A percentile compares a stretch with the other conserved stretches of the same genome.
Evolutionary conservation across 106 monocot species (phyloP).

Genomic region (Posidonia australis): DNA sequence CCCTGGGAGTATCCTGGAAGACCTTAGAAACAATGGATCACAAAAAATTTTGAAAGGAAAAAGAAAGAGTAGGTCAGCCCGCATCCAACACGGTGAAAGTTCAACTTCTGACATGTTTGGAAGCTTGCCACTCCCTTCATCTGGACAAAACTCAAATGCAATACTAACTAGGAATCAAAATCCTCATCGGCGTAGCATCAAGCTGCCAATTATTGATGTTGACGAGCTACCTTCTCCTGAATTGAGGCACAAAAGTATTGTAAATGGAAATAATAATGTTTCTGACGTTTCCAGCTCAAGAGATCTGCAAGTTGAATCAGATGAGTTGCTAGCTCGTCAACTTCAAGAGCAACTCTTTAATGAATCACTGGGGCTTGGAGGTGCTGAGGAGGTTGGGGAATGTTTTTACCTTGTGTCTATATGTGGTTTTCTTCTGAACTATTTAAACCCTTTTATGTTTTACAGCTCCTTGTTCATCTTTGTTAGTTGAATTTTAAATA

Average conservation of each 20-base stretch:
- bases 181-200: background rate
- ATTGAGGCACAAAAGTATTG: constrained; percentile 2
- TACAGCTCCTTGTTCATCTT: background rate
- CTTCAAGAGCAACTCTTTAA: constrained; percentile 73
- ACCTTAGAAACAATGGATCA: constrained; percentile 2
- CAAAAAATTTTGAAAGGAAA: constrained; percentile 28
- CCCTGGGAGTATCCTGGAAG: background rate
- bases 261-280: background rate
- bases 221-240: constrained; percentile 43
- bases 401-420: too few species aligned
- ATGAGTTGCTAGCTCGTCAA: constrained; percentile 72
- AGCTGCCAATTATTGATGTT: constrained; percentile 41
- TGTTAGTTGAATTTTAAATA: too few species aligned
- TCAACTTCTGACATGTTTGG: constrained; percentile 16
- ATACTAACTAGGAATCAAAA: constrained; percentile 17
- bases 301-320: constrained; percentile 47
- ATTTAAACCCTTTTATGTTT: too few species aligned
- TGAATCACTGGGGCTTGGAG: constrained; percentile 32
- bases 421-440: background rate
- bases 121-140: constrained; percentile 8
- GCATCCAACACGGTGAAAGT: constrained; percentile 24
- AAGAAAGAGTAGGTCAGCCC: constrained; percentile 28
- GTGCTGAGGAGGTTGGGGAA: constrained; percentile 36
- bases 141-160: constrained; percentile 12
- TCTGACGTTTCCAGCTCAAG: constrained; percentile 17